Base-by-base conservation (phyloP, 257 asterid genomes). In the Capsicum pubescens region DNA sequence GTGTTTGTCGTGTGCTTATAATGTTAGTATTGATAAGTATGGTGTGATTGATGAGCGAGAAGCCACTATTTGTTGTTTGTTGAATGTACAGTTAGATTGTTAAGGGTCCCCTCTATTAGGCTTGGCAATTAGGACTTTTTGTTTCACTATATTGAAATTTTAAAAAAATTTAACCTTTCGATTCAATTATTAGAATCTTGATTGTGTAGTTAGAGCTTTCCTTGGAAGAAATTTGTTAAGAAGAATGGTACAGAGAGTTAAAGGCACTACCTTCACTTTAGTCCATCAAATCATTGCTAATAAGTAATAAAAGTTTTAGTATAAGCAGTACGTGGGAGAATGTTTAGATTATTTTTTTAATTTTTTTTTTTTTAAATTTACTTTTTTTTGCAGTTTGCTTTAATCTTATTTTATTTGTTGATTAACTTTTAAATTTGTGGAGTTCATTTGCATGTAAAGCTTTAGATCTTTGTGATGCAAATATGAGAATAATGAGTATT, bases 41-140 rank as follows among this genome's bases (percentile, higher is more conserved):
- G 88, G 89, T 84, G 90, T 86, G 90, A 90, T 85, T 88, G 90
- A 86, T 88, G 89, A 85, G 90, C 80, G 86, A 92, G 84, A 82
- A 86, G 90, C 90, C 93, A 84, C 91, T 87, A 84, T 69, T 66
- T 46, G 84, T 64, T 68, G 83, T n/a, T 83, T 82, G 89, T 81
- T 84, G 55, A 58, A 26, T 81, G 84, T 19, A 57, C 44, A 59
- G 61, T 76, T 79, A 85, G 79, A 68, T 76, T 82, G 67, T 64
- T 46, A 85, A 88, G 94, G 94, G 95, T 88, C 97, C 97, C 94
- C 94, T 92, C 95, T 95, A 91, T 92, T 90, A 86, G 86, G 93
- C 88, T 91, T 59, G 91, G 91, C 93, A 85, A n/a, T 91, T 93
- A 94, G 98, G 97, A 78, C 89, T 94, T 88, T 85, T 89, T 87